Percentiles rank a stretch among this genome's conserved stretches.
Evolutionary conservation across 1,284 basidiomycete genomes (phyloP).

Genomic region (Somion occarium): DNA sequence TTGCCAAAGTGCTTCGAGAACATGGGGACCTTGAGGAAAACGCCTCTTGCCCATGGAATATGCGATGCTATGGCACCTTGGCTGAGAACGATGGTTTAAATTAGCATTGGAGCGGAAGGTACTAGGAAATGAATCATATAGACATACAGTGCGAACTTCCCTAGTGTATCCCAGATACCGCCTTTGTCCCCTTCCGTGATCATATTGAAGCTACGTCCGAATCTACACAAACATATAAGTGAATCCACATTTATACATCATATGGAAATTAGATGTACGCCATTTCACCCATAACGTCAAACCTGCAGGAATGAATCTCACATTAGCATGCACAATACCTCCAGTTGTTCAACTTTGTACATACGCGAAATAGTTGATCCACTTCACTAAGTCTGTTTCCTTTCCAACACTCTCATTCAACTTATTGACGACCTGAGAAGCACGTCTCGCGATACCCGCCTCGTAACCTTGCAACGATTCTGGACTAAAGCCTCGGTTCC

Average conservation of each 20-base stretch:
- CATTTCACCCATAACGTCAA: conserved; percentile 10
- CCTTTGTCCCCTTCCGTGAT: conserved; percentile 3
- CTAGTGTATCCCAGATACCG: conserved; percentile 3
- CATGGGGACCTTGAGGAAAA: not conserved
- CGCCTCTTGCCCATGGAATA: conserved; percentile 3
- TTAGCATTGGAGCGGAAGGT: not conserved
- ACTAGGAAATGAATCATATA: conserved; percentile 1
- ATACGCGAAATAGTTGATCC: conserved; percentile 6
- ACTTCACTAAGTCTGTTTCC: not conserved
- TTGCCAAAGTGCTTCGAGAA: not conserved
- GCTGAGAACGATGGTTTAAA: not conserved
- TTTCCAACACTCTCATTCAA: not conserved
- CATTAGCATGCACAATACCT: too few species aligned
- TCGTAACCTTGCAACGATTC: conserved; percentile 4
- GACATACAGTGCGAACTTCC: conserved; percentile 6
- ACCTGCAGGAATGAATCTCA: too few species aligned
- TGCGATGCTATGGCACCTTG: conserved; percentile 1
- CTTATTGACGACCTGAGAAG: not conserved
- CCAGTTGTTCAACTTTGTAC: too few species aligned
- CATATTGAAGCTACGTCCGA: conserved; percentile 6
- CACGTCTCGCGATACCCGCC: not conserved
- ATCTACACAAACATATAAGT: conserved; percentile 1
- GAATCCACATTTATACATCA: not conserved
- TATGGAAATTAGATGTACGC: conserved; percentile 2
- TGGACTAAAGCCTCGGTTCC: conserved; percentile 5